These are phyloP conservation scores for Clavispora asparagi DNA, from an alignment of 805 yeast species.

Conservation along the genomic window DNA sequence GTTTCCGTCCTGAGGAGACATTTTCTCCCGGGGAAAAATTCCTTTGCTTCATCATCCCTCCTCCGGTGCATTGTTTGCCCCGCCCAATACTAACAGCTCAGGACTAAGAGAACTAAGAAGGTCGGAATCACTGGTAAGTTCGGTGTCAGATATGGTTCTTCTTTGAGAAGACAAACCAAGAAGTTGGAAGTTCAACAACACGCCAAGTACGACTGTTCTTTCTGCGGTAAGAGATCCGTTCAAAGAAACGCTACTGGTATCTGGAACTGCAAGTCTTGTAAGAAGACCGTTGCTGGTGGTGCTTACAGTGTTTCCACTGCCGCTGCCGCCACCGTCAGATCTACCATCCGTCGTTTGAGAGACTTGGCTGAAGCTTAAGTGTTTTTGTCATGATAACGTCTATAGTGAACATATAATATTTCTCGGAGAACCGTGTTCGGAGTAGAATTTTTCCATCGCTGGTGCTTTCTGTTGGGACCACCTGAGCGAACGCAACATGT, in stretches of 20 bases:
- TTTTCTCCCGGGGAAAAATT: too few species aligned
- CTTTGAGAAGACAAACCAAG: constrained; percentile 99
- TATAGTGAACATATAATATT: constrained; percentile 10
- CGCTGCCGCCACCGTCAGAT: constrained; percentile 99
- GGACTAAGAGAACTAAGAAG: constrained; percentile 99
- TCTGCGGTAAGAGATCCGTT: constrained; percentile 99
- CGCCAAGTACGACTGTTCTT: constrained; percentile 97
- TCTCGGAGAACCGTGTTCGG: not conserved
- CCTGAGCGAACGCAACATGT: too few species aligned
- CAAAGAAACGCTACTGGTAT: constrained; percentile 98
- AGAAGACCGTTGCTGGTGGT: constrained; percentile 99
- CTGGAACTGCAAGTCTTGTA: constrained; percentile 96
- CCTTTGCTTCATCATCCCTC: too few species aligned
- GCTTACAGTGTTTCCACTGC: constrained; percentile 99
- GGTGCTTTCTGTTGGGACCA: too few species aligned
- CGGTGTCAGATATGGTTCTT: constrained; percentile 99
- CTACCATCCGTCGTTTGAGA: constrained; percentile 99
- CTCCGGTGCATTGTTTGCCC: not conserved
- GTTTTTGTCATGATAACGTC: constrained; percentile 7
- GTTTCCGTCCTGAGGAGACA: too few species aligned
- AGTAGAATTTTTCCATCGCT: too few species aligned
- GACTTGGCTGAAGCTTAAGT: constrained; percentile 98
- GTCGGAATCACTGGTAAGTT: constrained; percentile 99
- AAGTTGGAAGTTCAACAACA: constrained; percentile 99
- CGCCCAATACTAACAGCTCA: constrained; percentile 24